Evolutionary conservation across 1,284 basidiomycete species (phyloP), one percentile per base, ranked within the genome.

Genomic region (Farysia itapuensis): DNA sequence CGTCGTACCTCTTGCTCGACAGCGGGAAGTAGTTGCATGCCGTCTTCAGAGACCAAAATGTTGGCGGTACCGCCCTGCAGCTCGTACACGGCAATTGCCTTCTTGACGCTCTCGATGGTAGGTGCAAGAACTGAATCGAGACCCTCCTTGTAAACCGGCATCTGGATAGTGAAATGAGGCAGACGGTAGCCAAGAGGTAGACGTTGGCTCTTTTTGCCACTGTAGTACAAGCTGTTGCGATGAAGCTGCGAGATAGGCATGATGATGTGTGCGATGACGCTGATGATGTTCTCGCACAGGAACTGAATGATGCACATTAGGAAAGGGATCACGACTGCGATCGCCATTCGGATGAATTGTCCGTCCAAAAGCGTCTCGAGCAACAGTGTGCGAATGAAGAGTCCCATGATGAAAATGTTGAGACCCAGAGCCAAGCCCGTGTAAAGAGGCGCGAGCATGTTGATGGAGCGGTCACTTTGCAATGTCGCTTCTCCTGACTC

Each of bases 61-160:
- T 28, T 28, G 12, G 85, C 87, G 0, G 85, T 86, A 11, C 88
- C 88, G 16, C 87, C 88, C 68, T 89, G 87, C 2, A 87, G 81
- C n/a, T 88, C 87, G 70, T 90, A 89, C 2, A 87, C 89, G 70
- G 87, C 86, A 84, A 90, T 90, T 0, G 88, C 89, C 74, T 84
- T 85, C 78, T 91, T 89, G 52, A 91, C 77, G 0, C 86, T 88
- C 59, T 83, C 80, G 29, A 91, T 84, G 1, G 89, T 90, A 1
- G 87, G 88, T 54, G 78, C 75, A 72, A 81, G 78, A 6, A 80
- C 80, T 3, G 67, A 69, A 20, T 79, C 77, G 26, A 80, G 69
- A 75, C 53, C 41, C 77, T 75, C 67, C 77, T 88, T 88, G 79
- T 88, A 89, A 7, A 89, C 88, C 0, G 88, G 87, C 79, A 89